Conservation (phyloP, 2,329 filamentous ascomycete genomes). For the Aspergillus niger region DNA sequence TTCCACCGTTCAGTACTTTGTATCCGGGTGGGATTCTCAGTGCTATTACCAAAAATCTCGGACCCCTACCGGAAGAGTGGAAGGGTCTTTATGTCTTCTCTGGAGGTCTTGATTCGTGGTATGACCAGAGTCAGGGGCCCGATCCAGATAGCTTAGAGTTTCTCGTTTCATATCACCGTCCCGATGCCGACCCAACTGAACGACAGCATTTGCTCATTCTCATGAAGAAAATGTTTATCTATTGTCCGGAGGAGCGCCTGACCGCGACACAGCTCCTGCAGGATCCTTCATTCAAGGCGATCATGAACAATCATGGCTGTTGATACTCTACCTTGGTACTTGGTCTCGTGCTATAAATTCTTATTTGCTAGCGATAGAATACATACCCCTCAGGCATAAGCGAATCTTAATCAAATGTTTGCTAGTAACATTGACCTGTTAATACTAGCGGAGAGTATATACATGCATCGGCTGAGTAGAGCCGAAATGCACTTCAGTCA, state of each 20-base stretch:
- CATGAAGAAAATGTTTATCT: conserved; percentile 29
- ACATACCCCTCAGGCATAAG: too few species aligned
- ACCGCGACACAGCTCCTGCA: conserved; percentile 31
- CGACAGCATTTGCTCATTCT: conserved; percentile 23
- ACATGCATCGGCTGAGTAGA: too few species aligned
- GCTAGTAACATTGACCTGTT: too few species aligned
- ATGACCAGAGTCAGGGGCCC: conserved; percentile 26
- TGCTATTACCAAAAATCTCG: conserved; percentile 25
- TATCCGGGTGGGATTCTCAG: conserved; percentile 22
- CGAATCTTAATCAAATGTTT: too few species aligned
- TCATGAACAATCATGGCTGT: conserved; percentile 32
- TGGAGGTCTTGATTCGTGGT: conserved; percentile 27
- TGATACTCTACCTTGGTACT: conserved; percentile 11
- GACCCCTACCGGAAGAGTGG: conserved; percentile 30
- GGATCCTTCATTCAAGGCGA: conserved; percentile 32
- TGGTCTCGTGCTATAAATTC: background rate
- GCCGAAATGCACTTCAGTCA: too few species aligned
- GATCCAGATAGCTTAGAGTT: conserved; percentile 14
- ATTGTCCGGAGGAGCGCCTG: conserved; percentile 25
- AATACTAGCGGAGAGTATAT: too few species aligned
- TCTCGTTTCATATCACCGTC: conserved; percentile 18
- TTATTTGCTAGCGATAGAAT: background rate
- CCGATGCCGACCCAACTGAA: conserved; percentile 26
- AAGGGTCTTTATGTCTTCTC: conserved; percentile 23
- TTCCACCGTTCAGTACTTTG: conserved; percentile 19